Percentiles rank a stretch among this genome's conserved stretches.
phyloP scores from a whole-genome alignment of 2,329 filamentous ascomycete species.

The Sporothrix mexicana region DNA sequence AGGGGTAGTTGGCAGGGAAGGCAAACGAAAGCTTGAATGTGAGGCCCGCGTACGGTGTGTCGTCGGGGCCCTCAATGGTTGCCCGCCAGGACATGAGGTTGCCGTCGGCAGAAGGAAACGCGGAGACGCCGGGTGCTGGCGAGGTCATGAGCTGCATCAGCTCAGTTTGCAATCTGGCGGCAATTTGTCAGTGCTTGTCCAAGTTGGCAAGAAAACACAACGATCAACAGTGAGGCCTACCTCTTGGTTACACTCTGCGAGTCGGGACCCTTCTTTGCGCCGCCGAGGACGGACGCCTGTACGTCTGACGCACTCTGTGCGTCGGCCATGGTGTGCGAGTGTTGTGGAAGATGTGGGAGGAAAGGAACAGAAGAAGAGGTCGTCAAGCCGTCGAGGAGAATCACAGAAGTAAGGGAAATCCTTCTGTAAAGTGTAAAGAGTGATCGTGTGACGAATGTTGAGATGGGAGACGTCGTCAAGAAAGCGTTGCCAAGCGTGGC shows the following conservation, averaged over 20 bases:
- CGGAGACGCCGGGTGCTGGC: conserved; percentile 88
- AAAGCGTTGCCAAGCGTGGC: not conserved
- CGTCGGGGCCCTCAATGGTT: conserved; percentile 88
- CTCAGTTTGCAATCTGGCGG: conserved; percentile 84
- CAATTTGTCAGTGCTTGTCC: conserved; percentile 12
- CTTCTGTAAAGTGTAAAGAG: not conserved
- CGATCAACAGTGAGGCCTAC: conserved; percentile 51
- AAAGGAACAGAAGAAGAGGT: not conserved
- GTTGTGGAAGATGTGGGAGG: not conserved
- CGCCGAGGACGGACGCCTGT: conserved; percentile 68
- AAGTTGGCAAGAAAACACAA: not conserved
- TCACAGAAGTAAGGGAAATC: conserved; percentile 18
- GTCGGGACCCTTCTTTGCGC: conserved; percentile 64
- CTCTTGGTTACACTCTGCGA: conserved; percentile 79
- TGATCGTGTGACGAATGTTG: not conserved
- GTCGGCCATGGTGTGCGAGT: conserved; percentile 56
- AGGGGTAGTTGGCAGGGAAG: conserved; percentile 93
- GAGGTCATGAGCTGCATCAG: conserved; percentile 99
- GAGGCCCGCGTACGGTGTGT: conserved; percentile 87
- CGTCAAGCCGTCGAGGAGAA: not conserved
- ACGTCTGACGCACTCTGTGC: conserved; percentile 69
- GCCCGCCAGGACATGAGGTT: conserved; percentile 93
- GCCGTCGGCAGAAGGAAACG: conserved; percentile 88
- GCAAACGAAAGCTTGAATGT: conserved; percentile 90
- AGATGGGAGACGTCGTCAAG: not conserved